Base-by-base conservation (phyloP, 2,329 filamentous ascomycete genomes). In the Colletotrichum kahawae region DNA sequence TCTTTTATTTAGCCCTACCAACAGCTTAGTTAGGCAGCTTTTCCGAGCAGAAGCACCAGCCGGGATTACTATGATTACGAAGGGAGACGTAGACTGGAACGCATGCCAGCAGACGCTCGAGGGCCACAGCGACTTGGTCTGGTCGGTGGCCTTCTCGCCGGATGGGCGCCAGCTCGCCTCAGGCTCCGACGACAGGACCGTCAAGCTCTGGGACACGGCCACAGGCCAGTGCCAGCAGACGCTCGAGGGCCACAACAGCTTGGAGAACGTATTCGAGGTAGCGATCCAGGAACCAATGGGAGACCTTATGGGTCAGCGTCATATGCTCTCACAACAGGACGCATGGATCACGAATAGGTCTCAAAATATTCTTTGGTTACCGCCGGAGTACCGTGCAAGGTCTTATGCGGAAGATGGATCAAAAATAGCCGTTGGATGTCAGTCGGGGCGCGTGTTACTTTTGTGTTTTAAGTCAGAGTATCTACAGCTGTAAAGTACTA, bases 191-290 rank as follows among this genome's bases (percentile, higher is more conserved):
- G n/a, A n/a, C n/a, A n/a, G n/a, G n/a, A n/a, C n/a, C n/a, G n/a
- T 86, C 36, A n/a, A n/a, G n/a, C n/a, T n/a, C n/a, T n/a, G n/a
- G n/a, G n/a, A n/a, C n/a, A n/a, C n/a, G n/a, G n/a, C n/a, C n/a
- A n/a, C n/a, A n/a, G n/a, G n/a, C n/a, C n/a, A n/a, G n/a, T n/a
- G n/a, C n/a, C n/a, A n/a, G n/a, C n/a, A n/a, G 34, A 38, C 34
- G 34, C 34, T 38, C 34, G 83, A 51, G 43, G 43, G 16, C 43
- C n/a, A 51, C 16, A 7, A 18, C 43, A 51, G 16, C 16, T 51
- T 51, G 18, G 43, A 51, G 16, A 51, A 51, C 43, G 43, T 51
- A 51, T 51, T 51, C n/a, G 16, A 51, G 43, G 43, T 51, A 51
- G 43, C 18, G 16, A 51, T 51, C 43, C 18, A 51, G 16, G 12